Evolutionary conservation across 192 early-diverging fungal genomes (phyloP).

Genomic region (Allomyces arbusculus): DNA sequence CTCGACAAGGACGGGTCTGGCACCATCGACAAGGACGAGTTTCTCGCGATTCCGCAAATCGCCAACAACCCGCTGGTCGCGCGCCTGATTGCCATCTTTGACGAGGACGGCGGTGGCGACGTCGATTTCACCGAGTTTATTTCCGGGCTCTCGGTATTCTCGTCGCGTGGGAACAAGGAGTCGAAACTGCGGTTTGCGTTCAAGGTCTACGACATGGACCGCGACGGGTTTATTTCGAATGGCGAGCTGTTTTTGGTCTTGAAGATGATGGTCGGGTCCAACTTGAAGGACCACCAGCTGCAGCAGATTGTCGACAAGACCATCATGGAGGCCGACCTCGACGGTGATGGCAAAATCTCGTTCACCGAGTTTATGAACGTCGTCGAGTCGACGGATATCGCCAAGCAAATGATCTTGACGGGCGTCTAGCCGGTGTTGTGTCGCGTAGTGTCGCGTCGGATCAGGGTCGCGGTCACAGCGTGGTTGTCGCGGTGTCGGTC

Average conservation of each 20-base stretch:
- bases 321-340: conserved; percentile 91
- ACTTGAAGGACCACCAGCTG: conserved; percentile 83
- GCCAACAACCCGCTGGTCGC: conserved; percentile 93
- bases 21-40: conserved; percentile 92
- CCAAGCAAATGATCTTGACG: conserved; percentile 75
- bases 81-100: conserved; percentile 89
- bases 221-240: conserved; percentile 96
- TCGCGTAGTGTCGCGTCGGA: too few relatives aligned
- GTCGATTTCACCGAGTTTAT: conserved; percentile 99
- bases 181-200: conserved; percentile 93
- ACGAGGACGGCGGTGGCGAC: conserved; percentile 93
- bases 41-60: conserved; percentile 86
- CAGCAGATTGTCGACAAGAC: conserved; percentile 99
- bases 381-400: conserved; percentile 91
- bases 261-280: conserved; percentile 99
- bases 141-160: conserved; percentile 79
- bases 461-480: too few relatives aligned
- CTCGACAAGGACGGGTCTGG: conserved; percentile 95
- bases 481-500: too few relatives aligned
- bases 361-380: conserved; percentile 91
- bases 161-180: conserved; percentile 76
- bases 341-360: conserved; percentile 84
- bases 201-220: conserved; percentile 98
- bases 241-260: conserved; percentile 95
- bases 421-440: background rate